A percentile compares a stretch with the other conserved stretches of the same genome.
phyloP scores from a whole-genome alignment of 768 basidiomycete genomes.

The Hysterangium stoloniferum region DNA sequence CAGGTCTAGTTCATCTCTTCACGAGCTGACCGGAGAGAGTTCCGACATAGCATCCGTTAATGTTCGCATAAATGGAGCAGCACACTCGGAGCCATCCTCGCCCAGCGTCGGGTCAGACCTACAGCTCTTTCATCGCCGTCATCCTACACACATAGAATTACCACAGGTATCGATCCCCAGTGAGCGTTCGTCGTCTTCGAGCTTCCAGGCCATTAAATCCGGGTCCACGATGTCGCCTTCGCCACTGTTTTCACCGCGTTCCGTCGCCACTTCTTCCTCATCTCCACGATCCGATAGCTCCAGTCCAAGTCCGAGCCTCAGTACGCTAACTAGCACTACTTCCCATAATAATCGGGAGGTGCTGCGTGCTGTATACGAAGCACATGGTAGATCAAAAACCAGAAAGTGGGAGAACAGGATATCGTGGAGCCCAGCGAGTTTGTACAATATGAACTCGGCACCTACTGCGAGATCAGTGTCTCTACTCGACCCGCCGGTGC shows the following conservation, averaged over 20 bases:
- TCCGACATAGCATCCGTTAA: neutral
- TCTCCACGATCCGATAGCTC: conserved; percentile 1
- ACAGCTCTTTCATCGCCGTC: neutral
- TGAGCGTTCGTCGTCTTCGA: neutral
- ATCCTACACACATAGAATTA: conserved; percentile 5
- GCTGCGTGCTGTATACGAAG: neutral
- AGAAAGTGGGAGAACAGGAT: neutral
- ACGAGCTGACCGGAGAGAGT: neutral
- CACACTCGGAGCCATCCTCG: neutral
- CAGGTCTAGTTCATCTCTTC: neutral
- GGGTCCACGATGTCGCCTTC: neutral
- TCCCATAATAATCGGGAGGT: neutral
- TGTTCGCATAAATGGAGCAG: neutral
- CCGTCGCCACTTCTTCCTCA: neutral
- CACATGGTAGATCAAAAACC: neutral
- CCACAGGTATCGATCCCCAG: conserved; percentile 10
- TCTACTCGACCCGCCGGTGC: too few species aligned
- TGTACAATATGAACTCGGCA: too few species aligned
- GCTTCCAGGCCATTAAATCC: conserved; percentile 1
- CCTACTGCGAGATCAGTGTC: too few species aligned
- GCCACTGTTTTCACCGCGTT: conserved; percentile 5
- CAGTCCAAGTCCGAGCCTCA: neutral
- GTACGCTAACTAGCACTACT: neutral
- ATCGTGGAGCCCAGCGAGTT: too few species aligned
- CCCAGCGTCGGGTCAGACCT: neutral